Conservation (phyloP, 129 eudicot species). For the Centella asiatica region DNA sequence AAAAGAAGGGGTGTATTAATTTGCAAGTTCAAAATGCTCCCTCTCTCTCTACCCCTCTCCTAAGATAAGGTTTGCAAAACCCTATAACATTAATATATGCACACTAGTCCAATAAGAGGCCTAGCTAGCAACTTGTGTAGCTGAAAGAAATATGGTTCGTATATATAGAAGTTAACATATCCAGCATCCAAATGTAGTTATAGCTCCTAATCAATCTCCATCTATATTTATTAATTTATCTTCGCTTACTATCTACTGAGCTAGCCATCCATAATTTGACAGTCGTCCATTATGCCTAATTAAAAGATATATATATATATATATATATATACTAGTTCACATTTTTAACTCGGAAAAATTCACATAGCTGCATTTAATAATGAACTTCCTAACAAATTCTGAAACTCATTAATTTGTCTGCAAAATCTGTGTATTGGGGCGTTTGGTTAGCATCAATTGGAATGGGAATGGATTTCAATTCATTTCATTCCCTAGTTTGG, state of each 20-base stretch:
- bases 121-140: background rate
- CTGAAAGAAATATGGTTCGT: background rate
- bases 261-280: background rate
- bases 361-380: background rate
- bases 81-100: too few species aligned
- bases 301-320: too few species aligned
- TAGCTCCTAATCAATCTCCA: constrained; percentile 5
- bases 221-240: background rate
- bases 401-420: constrained; percentile 3
- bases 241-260: too few species aligned
- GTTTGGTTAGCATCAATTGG: too few species aligned
- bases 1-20: too few species aligned
- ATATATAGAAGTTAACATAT: background rate
- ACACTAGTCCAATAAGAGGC: too few species aligned
- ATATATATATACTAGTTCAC: background rate
- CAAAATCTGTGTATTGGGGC: too few species aligned
- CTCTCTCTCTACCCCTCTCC: too few species aligned
- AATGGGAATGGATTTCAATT: too few species aligned
- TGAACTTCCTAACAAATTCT: constrained; percentile 6
- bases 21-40: too few species aligned
- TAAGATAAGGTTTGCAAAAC: too few species aligned
- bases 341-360: background rate
- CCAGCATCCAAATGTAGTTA: background rate
- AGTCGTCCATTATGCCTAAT: background rate
- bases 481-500: too few species aligned